Percentiles rank a stretch among this genome's conserved stretches.
phyloP scores from a whole-genome alignment of 371 early-diverging fungal genomes.

The Actinomucor elegans region DNA sequence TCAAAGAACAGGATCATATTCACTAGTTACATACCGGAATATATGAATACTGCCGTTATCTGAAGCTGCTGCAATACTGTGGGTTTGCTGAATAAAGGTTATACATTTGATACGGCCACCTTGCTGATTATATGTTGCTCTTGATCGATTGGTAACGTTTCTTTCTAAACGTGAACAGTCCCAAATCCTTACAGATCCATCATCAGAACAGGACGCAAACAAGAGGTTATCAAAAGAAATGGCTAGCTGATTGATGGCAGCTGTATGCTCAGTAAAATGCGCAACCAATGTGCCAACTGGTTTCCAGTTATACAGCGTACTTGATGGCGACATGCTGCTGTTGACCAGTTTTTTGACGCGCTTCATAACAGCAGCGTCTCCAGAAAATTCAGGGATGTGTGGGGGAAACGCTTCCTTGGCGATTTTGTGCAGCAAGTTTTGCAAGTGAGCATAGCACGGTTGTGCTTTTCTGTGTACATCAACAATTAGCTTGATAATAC shows the following conservation, averaged over 20 bases:
- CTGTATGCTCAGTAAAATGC: conserved; percentile 84
- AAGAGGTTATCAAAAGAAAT: conserved; percentile 77
- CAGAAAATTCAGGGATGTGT: conserved; percentile 50
- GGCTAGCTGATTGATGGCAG: conserved; percentile 70
- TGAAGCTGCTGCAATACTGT: conserved; percentile 83
- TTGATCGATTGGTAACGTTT: conserved; percentile 80
- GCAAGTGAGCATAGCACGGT: conserved; percentile 41
- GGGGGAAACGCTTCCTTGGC: conserved; percentile 53
- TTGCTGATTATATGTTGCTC: conserved; percentile 72
- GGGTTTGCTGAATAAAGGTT: conserved; percentile 76
- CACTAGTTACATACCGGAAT: conserved; percentile 49
- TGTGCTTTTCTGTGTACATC: conserved; percentile 51
- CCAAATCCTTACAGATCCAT: conserved; percentile 88
- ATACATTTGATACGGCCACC: conserved; percentile 79
- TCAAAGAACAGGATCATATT: background rate
- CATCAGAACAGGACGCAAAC: conserved; percentile 86
- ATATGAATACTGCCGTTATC: conserved; percentile 85
- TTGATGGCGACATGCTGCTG: conserved; percentile 22
- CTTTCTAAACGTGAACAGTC: conserved; percentile 80
- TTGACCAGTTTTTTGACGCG: conserved; percentile 28
- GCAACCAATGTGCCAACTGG: conserved; percentile 70
- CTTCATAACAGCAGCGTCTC: conserved; percentile 37
- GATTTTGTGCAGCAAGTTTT: conserved; percentile 41
- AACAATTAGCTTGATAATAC: conserved; percentile 26
- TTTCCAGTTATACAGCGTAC: conserved; percentile 41